Evolutionary conservation across 2,329 filamentous ascomycete species (phyloP).

Genomic region (Arthrobotrys iridis): DNA sequence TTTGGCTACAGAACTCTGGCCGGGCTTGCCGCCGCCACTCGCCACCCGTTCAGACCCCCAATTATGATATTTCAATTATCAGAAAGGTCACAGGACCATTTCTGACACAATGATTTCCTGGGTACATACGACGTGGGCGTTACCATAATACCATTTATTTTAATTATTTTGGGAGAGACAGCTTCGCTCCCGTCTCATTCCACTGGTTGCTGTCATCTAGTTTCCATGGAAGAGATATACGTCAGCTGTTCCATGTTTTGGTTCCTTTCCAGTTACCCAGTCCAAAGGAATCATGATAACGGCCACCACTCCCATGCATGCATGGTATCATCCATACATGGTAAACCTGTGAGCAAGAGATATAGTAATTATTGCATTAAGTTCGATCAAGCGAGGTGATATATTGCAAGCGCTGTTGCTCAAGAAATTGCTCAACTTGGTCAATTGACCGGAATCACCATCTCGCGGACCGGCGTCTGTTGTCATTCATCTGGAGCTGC

Average conservation of each 20-base stretch:
- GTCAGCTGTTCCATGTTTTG: slow-evolving; percentile 33
- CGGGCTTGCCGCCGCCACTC: slow-evolving; percentile 13
- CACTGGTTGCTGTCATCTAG: slow-evolving; percentile 28
- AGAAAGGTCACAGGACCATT: slow-evolving; percentile 37
- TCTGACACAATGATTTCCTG: slow-evolving; percentile 45
- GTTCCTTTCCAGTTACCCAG: neutral
- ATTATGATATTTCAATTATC: neutral
- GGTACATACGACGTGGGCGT: slow-evolving; percentile 8
- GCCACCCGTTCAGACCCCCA: neutral
- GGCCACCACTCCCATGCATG: slow-evolving; percentile 2
- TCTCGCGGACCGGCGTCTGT: neutral
- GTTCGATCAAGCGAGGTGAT: slow-evolving; percentile 25
- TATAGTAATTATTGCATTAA: slow-evolving; percentile 12
- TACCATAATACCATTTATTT: slow-evolving; percentile 31
- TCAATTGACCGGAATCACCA: neutral
- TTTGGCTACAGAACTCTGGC: slow-evolving; percentile 18
- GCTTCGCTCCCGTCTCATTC: slow-evolving; percentile 46
- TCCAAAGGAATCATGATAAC: slow-evolving; percentile 20
- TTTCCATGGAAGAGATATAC: slow-evolving; percentile 45
- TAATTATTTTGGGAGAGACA: slow-evolving; percentile 18
- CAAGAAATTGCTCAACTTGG: neutral
- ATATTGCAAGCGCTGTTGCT: slow-evolving; percentile 5
- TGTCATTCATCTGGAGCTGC: slow-evolving; percentile 14
- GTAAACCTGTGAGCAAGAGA: slow-evolving; percentile 3
- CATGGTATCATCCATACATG: slow-evolving; percentile 23